phyloP scores from a whole-genome alignment of 495 filamentous ascomycete species.

The Tuber borchii region DNA sequence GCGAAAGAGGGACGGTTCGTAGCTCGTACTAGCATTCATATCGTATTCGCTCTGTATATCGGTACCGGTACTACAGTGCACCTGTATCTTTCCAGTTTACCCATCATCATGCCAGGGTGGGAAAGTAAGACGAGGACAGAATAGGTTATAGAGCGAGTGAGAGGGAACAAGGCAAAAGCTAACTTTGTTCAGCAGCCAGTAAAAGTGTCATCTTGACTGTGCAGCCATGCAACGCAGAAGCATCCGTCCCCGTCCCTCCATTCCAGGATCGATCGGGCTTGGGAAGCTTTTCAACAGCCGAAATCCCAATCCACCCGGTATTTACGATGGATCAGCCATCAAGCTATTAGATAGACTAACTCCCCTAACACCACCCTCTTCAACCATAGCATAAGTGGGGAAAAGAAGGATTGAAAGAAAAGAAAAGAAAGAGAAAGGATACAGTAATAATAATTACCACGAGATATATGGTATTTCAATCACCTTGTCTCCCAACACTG shows the following conservation, averaged over 20 bases:
- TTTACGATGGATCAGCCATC: neutral
- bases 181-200: neutral
- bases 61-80: neutral
- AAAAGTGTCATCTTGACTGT: neutral
- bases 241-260: neutral
- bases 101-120: neutral
- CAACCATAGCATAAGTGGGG: neutral
- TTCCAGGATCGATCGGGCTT: neutral
- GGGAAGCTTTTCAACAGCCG: neutral
- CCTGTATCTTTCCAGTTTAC: neutral
- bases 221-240: slow-evolving; percentile 1
- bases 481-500: neutral
- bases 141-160: neutral
- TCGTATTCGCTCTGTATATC: neutral
- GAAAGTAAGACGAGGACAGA: neutral
- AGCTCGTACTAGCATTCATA: neutral
- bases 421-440: neutral
- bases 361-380: neutral
- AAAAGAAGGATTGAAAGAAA: neutral
- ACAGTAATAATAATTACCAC: neutral
- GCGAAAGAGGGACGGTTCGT: neutral
- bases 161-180: neutral
- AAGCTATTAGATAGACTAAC: neutral
- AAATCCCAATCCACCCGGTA: neutral
- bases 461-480: neutral